Evolutionary conservation across 2,329 filamentous ascomycete genomes (phyloP).

Genomic region (Paraconiothyrium sp.): DNA sequence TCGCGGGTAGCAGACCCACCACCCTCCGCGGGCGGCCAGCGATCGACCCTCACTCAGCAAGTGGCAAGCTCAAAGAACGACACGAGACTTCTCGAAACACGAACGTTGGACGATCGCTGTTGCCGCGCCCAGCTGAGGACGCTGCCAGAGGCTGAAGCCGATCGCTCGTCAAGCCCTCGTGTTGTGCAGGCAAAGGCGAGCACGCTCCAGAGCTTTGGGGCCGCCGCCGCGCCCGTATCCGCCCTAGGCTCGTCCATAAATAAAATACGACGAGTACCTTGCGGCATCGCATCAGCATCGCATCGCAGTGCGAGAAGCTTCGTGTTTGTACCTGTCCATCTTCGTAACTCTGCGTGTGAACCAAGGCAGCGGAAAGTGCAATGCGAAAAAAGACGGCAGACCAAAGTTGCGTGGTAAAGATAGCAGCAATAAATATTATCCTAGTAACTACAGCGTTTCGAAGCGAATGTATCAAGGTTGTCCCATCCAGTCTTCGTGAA

Average conservation of each 20-base stretch:
- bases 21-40: too few species aligned
- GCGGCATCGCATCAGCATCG: too few species aligned
- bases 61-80: too few species aligned
- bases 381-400: not conserved
- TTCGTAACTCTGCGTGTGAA: too few species aligned
- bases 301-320: not conserved
- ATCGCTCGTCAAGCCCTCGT: not conserved
- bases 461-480: slow-evolving; percentile 11
- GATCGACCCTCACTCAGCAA: too few species aligned
- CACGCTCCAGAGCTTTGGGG: too few species aligned
- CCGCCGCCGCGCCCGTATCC: not conserved
- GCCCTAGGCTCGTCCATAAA: not conserved
- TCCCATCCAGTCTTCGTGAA: slow-evolving; percentile 2
- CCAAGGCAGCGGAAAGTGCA: not conserved
- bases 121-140: too few species aligned
- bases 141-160: not conserved
- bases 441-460: slow-evolving; percentile 7
- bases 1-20: not conserved
- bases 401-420: not conserved
- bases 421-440: slow-evolving; percentile 9
- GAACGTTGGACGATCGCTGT: too few species aligned
- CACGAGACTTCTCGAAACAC: too few species aligned
- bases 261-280: not conserved
- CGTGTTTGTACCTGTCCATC: slow-evolving; percentile 7
- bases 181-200: not conserved